Evolutionary conservation across 164 flowering plant species (phyloP).

Genomic region (Vitis rupestris): DNA sequence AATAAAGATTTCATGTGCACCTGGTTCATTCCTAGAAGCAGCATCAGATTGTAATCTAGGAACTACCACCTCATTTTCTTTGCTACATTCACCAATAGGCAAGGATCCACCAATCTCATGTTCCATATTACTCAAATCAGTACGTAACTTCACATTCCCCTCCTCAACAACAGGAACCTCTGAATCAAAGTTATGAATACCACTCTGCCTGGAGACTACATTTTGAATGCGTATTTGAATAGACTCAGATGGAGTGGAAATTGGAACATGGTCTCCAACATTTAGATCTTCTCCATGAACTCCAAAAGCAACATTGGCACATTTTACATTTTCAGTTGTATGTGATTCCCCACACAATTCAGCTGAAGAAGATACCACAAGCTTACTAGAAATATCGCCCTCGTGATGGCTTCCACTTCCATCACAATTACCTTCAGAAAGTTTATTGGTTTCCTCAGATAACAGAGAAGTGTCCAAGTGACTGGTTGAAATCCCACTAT

Average conservation of each 20-base stretch:
- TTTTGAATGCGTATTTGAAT: conserved; percentile 15
- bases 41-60: conserved; percentile 8
- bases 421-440: conserved; percentile 11
- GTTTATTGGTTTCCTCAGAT: conserved; percentile 15
- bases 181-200: conserved; percentile 5
- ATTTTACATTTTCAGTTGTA: conserved; percentile 15
- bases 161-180: conserved; percentile 17
- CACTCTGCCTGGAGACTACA: conserved; percentile 9
- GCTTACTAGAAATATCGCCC: conserved; percentile 13
- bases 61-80: conserved; percentile 3
- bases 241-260: conserved; percentile 20
- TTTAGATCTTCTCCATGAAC: conserved; percentile 5
- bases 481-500: conserved; percentile 10
- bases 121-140: conserved; percentile 17
- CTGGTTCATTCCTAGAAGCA: conserved; percentile 20
- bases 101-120: conserved; percentile 13
- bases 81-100: conserved; percentile 9
- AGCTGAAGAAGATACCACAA: conserved; percentile 21
- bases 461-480: conserved; percentile 19
- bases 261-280: conserved; percentile 11
- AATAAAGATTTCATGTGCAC: conserved; percentile 12
- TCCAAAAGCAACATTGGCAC: conserved; percentile 12
- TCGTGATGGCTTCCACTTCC: conserved; percentile 8
- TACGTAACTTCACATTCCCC: conserved; percentile 13
- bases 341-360: conserved; percentile 13